These are phyloP conservation scores for Quillaja saponaria DNA, from an alignment of 306 rosid species.

Conservation along the genomic window DNA sequence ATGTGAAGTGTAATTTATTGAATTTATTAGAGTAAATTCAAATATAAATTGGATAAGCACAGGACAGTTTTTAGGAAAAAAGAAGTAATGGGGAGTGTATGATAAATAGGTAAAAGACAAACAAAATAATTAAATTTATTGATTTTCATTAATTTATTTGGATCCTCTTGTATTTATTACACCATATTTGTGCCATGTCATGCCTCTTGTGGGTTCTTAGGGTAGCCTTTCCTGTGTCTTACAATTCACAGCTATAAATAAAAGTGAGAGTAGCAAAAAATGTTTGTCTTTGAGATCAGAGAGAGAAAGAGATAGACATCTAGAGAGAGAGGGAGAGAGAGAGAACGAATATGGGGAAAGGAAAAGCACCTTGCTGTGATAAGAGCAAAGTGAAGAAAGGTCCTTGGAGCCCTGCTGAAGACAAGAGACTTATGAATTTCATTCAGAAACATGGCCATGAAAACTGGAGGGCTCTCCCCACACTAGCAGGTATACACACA, in stretches of 20 bases:
- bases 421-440: conserved; percentile 76
- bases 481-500: conserved; percentile 92
- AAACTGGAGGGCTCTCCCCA: conserved; percentile 97
- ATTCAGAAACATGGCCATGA: conserved; percentile 87
- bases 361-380: conserved; percentile 96
- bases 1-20: neutral
- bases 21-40: neutral
- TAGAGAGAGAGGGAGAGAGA: conserved; percentile 9
- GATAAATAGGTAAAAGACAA: neutral
- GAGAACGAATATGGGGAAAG: conserved; percentile 66
- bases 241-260: neutral
- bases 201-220: conserved; percentile 49
- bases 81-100: neutral
- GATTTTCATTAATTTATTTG: conserved; percentile 24
- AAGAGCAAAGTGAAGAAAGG: conserved; percentile 89
- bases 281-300: neutral
- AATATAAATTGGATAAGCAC: conserved; percentile 9
- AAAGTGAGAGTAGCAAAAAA: neutral
- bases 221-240: conserved; percentile 14
- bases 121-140: neutral
- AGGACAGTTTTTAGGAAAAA: neutral
- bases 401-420: conserved; percentile 94
- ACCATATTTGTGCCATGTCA: conserved; percentile 44
- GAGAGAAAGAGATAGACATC: neutral
- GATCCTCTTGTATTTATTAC: conserved; percentile 56